phyloP scores from a whole-genome alignment of 129 eudicot species.

The Pseudognaphalium luteoalbum region DNA sequence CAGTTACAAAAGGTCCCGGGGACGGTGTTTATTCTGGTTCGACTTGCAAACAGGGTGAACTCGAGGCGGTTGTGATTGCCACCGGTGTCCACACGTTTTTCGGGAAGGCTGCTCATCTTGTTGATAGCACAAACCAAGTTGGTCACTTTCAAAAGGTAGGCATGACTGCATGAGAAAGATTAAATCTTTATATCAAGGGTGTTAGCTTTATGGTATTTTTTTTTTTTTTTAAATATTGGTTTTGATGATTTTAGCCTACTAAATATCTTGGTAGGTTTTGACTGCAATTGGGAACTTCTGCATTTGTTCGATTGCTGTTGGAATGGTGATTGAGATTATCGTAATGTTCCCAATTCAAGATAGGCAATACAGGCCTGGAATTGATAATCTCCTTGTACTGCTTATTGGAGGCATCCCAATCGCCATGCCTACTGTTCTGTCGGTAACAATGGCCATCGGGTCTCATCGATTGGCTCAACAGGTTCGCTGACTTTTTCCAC shows the following conservation, averaged over 20 bases:
- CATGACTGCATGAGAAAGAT: not conserved
- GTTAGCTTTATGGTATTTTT: not conserved
- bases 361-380: slow-evolving; percentile 89
- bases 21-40: slow-evolving; percentile 99
- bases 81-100: slow-evolving; percentile 99
- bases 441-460: slow-evolving; percentile 99
- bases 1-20: slow-evolving; percentile 97
- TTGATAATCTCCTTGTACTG: slow-evolving; percentile 98
- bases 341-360: slow-evolving; percentile 98
- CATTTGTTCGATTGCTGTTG: slow-evolving; percentile 97
- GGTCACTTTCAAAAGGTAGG: slow-evolving; percentile 97
- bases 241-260: slow-evolving; percentile 11
- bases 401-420: slow-evolving; percentile 98
- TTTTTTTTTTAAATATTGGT: not conserved
- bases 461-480: slow-evolving; percentile 97
- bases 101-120: slow-evolving; percentile 99
- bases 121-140: slow-evolving; percentile 90
- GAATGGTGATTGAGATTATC: slow-evolving; percentile 90
- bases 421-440: slow-evolving; percentile 99
- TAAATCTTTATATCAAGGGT: not conserved
- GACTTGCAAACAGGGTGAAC: slow-evolving; percentile 97
- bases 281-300: slow-evolving; percentile 99
- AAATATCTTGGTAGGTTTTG: slow-evolving; percentile 58
- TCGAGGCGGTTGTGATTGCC: slow-evolving; percentile 93
- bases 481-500: slow-evolving; percentile 45